Percentiles rank a stretch among this genome's conserved stretches.
Conservation (phyloP, 805 yeast species). For the Monosporozyma servazzii region DNA sequence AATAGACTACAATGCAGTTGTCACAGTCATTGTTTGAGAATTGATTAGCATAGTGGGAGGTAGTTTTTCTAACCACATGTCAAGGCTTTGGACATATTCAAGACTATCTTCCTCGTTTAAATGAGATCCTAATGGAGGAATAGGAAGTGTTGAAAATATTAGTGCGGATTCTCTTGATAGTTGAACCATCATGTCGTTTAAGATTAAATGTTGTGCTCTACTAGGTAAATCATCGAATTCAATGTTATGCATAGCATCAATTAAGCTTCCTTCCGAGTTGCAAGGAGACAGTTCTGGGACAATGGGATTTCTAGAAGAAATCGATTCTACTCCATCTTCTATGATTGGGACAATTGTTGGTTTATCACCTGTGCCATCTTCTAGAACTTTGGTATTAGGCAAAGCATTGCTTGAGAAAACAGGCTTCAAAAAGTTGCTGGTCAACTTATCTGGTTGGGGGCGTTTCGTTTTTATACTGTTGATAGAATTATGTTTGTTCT, state of each 20-base stretch:
- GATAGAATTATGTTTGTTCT: not conserved
- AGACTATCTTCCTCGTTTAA: slow-evolving; percentile 55
- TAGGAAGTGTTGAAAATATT: slow-evolving; percentile 82
- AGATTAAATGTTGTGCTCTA: slow-evolving; percentile 76
- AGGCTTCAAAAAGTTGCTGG: slow-evolving; percentile 33
- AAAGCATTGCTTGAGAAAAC: slow-evolving; percentile 63
- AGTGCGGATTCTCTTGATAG: slow-evolving; percentile 57
- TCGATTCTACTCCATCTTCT: slow-evolving; percentile 11
- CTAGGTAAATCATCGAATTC: slow-evolving; percentile 87
- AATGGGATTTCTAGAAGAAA: slow-evolving; percentile 8
- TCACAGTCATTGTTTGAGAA: slow-evolving; percentile 91
- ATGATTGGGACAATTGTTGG: slow-evolving; percentile 55
- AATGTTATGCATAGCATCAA: slow-evolving; percentile 31
- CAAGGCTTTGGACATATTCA: slow-evolving; percentile 67
- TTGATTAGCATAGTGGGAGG: slow-evolving; percentile 81
- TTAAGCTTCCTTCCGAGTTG: slow-evolving; percentile 27
- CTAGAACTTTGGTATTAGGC: slow-evolving; percentile 58
- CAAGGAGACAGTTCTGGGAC: slow-evolving; percentile 27
- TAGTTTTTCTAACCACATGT: slow-evolving; percentile 70
- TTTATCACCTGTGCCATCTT: slow-evolving; percentile 58
- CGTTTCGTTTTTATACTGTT: not conserved
- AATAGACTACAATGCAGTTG: slow-evolving; percentile 61
- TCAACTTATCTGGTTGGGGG: slow-evolving; percentile 1
- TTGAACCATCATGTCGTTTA: slow-evolving; percentile 74
- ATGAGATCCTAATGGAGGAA: slow-evolving; percentile 80